phyloP scores from a whole-genome alignment of 352 stramenopile genomes.

The Pythium monospermum region DNA sequence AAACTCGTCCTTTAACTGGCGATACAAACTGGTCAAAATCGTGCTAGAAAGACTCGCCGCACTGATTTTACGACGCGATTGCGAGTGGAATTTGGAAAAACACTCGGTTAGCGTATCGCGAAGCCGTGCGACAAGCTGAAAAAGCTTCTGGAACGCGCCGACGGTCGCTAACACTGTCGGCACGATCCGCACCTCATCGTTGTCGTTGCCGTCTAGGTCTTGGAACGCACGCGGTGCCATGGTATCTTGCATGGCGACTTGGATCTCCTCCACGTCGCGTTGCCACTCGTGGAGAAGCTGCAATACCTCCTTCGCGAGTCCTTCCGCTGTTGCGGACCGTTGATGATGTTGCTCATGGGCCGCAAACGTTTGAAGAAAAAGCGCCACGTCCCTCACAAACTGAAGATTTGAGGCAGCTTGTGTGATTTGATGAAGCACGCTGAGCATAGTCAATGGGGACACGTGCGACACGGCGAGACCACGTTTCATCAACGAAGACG shows the following conservation, averaged over 20 bases:
- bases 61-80: constrained; percentile 23
- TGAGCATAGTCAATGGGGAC: constrained; percentile 35
- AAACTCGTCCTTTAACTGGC: constrained; percentile 38
- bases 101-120: constrained; percentile 25
- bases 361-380: constrained; percentile 18
- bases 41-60: constrained; percentile 32
- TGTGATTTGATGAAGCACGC: constrained; percentile 29
- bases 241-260: background rate
- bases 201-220: background rate
- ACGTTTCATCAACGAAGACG: constrained; percentile 22
- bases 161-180: constrained; percentile 41
- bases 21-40: constrained; percentile 40
- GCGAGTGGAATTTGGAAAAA: constrained; percentile 24
- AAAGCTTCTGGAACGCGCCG: constrained; percentile 38
- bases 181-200: background rate
- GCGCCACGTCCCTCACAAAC: constrained; percentile 38
- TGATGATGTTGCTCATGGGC: background rate
- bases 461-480: constrained; percentile 40
- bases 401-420: constrained; percentile 40
- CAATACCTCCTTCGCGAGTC: constrained; percentile 40
- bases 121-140: constrained; percentile 42
- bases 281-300: constrained; percentile 23
- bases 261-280: constrained; percentile 3
- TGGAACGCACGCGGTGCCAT: too few species aligned
- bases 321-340: constrained; percentile 34